phyloP scores from a whole-genome alignment of 805 yeast species.

The Zygoascus ofunaensis region DNA sequence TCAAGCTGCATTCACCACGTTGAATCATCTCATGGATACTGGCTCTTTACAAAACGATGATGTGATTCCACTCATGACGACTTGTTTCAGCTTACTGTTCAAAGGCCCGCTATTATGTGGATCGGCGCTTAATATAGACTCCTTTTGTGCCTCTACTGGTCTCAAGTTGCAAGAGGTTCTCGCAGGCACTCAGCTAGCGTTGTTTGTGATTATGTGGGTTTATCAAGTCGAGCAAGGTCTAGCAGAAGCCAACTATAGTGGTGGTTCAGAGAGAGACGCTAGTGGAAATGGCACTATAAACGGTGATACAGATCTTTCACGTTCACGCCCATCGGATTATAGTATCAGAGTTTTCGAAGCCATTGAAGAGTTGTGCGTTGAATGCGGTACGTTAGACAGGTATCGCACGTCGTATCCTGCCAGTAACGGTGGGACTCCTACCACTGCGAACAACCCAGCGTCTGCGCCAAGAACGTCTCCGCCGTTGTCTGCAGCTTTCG shows the following conservation, averaged over 20 bases:
- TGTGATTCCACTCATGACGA: conserved; percentile 16
- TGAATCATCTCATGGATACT: conserved; percentile 6
- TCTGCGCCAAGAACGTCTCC: not conserved
- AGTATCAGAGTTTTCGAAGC: conserved; percentile 1
- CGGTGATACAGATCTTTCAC: not conserved
- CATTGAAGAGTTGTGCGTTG: conserved; percentile 18
- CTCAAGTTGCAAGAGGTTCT: conserved; percentile 7
- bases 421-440: not conserved
- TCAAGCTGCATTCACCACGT: conserved; percentile 13
- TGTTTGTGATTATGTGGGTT: conserved; percentile 24
- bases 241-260: conserved; percentile 5
- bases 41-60: conserved; percentile 13
- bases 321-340: not conserved
- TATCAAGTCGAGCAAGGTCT: conserved; percentile 22
- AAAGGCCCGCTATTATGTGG: conserved; percentile 1
- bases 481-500: not conserved
- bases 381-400: conserved; percentile 3
- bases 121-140: not conserved
- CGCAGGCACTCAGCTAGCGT: conserved; percentile 19
- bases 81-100: conserved; percentile 13
- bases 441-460: not conserved
- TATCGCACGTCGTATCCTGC: not conserved
- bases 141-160: not conserved
- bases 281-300: not conserved
- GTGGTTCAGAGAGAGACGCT: not conserved